phyloP scores from a whole-genome alignment of 208 protist genomes.

The Trypanosoma conorhini region DNA sequence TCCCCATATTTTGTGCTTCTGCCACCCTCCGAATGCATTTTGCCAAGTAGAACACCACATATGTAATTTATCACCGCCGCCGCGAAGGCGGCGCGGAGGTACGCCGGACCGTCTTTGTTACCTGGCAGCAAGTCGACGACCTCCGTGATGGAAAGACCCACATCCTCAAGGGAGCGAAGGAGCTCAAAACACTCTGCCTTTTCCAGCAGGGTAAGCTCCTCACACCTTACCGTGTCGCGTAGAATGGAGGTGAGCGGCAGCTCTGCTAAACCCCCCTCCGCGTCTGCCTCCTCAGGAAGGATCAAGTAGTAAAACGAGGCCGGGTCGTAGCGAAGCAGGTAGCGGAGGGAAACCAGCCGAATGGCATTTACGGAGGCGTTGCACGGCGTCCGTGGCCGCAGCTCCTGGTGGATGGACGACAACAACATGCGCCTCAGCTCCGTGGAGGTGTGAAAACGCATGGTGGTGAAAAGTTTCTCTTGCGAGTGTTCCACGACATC shows the following conservation, averaged over 20 bases:
- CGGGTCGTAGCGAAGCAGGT: slow-evolving; percentile 26
- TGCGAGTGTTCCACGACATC: slow-evolving; percentile 25
- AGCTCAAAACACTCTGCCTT: slow-evolving; percentile 24
- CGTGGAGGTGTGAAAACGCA: slow-evolving; percentile 28
- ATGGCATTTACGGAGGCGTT: slow-evolving; percentile 11
- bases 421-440: slow-evolving; percentile 18
- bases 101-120: slow-evolving; percentile 3
- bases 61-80: slow-evolving; percentile 24
- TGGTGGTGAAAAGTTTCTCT: slow-evolving; percentile 31
- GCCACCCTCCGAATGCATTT: background rate
- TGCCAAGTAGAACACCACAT: slow-evolving; percentile 1
- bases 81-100: slow-evolving; percentile 1
- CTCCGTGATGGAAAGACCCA: slow-evolving; percentile 7
- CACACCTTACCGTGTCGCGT: slow-evolving; percentile 13
- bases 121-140: background rate
- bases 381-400: background rate
- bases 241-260: slow-evolving; percentile 14
- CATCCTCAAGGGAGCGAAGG: slow-evolving; percentile 14
- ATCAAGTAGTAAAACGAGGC: slow-evolving; percentile 28
- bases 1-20: background rate
- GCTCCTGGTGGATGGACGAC: background rate
- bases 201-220: slow-evolving; percentile 13
- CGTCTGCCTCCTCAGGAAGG: slow-evolving; percentile 10
- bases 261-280: background rate
- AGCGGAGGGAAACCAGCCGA: slow-evolving; percentile 21